Evolutionary conservation across 371 early-diverging fungal species (phyloP).

Genomic region (Zopfochytrium polystomum): DNA sequence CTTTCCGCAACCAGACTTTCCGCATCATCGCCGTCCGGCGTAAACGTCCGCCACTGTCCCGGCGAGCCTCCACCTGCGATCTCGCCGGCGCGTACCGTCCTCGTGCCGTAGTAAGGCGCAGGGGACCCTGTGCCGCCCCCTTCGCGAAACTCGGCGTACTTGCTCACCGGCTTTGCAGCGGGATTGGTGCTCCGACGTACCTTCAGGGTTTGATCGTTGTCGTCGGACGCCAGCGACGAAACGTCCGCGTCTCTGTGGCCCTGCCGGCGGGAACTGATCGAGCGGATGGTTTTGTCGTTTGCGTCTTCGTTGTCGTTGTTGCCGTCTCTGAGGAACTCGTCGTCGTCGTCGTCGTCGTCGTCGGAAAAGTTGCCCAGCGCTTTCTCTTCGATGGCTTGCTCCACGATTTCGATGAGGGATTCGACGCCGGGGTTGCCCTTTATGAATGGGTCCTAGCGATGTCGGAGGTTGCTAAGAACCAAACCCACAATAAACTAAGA

Average conservation of each 20-base stretch:
- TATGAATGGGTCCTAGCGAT: constrained; percentile 47
- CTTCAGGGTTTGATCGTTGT: constrained; percentile 11
- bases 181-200: background rate
- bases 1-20: constrained; percentile 18
- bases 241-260: background rate
- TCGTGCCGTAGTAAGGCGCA: background rate
- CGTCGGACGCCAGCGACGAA: background rate
- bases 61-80: no score
- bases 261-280: background rate
- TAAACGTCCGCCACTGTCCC: background rate
- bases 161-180: constrained; percentile 25
- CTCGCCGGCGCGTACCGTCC: no score
- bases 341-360: constrained; percentile 15
- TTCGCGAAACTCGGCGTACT: background rate
- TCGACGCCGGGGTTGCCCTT: constrained; percentile 20
- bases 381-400: constrained; percentile 13
- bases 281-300: background rate
- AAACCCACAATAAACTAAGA: background rate
- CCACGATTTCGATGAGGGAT: constrained; percentile 32
- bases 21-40: background rate
- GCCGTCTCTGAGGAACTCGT: constrained; percentile 14
- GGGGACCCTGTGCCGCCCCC: background rate
- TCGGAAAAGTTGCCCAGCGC: background rate
- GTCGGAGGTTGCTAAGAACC: background rate
- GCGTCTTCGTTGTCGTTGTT: background rate